Conservation (phyloP, 2,329 filamentous ascomycete genomes). For the Lecanicillium sp. region DNA sequence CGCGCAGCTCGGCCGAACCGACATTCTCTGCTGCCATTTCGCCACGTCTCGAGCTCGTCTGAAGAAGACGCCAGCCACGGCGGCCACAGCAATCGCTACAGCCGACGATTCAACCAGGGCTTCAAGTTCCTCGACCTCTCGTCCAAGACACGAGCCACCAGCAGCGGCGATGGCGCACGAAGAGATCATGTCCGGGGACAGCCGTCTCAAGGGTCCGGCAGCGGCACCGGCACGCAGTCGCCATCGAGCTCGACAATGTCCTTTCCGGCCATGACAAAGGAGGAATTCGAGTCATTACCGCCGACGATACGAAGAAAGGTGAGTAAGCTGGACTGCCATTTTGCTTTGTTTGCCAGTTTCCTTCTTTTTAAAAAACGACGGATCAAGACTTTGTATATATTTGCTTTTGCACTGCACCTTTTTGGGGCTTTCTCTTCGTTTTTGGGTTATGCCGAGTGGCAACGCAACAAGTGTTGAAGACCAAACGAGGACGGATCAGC, state of each 20-base stretch:
- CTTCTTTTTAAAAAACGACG: not conserved
- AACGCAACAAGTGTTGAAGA: not conserved
- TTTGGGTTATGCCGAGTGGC: not conserved
- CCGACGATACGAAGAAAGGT: constrained; percentile 20
- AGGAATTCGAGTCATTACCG: constrained; percentile 17
- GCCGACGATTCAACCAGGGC: constrained; percentile 1
- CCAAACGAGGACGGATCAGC: not conserved
- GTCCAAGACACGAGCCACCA: not conserved
- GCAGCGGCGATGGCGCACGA: not conserved
- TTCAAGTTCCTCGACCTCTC: constrained; percentile 11
- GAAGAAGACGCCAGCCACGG: not conserved
- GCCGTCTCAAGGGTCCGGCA: constrained; percentile 9
- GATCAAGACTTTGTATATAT: not conserved
- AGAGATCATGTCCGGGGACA: constrained; percentile 1
- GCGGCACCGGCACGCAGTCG: constrained; percentile 4
- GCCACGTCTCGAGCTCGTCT: constrained; percentile 6
- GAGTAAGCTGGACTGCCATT: constrained; percentile 8
- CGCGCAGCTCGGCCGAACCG: not conserved
- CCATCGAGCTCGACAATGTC: not conserved
- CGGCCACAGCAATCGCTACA: not conserved
- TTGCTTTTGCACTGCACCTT: no score
- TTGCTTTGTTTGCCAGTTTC: not conserved
- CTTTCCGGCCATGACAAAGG: constrained; percentile 12
- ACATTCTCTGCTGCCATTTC: constrained; percentile 5
- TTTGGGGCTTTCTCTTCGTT: not conserved